Conservation (phyloP, 495 filamentous ascomycete species). For the Bryoglossum gracile region DNA sequence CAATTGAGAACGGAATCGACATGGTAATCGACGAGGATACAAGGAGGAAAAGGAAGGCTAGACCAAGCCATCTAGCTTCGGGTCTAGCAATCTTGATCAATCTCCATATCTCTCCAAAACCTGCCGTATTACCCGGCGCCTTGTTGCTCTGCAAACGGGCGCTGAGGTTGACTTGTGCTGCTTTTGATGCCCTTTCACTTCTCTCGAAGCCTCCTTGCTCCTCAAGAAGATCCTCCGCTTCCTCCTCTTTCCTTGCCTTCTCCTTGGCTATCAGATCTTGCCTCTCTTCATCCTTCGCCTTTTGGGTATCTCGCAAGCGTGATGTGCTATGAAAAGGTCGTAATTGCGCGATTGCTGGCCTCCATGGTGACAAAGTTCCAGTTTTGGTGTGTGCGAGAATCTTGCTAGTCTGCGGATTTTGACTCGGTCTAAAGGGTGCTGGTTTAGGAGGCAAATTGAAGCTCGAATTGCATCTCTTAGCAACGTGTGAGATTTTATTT, state of each 20-base stretch:
- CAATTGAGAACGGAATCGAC: slow-evolving; percentile 92
- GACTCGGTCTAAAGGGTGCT: neutral
- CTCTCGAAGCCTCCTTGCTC: slow-evolving; percentile 17
- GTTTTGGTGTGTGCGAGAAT: slow-evolving; percentile 1
- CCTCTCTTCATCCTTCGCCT: slow-evolving; percentile 13
- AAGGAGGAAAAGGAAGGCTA: slow-evolving; percentile 76
- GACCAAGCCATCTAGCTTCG: slow-evolving; percentile 67
- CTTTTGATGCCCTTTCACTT: slow-evolving; percentile 70
- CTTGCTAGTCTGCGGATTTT: neutral
- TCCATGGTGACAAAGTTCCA: slow-evolving; percentile 19
- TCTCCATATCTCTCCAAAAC: slow-evolving; percentile 73
- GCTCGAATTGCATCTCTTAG: slow-evolving; percentile 11
- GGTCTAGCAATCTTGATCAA: slow-evolving; percentile 83
- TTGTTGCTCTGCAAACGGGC: slow-evolving; percentile 79
- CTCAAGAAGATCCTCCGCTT: slow-evolving; percentile 21
- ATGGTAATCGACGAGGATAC: slow-evolving; percentile 87
- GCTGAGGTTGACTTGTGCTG: slow-evolving; percentile 82
- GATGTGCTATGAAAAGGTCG: slow-evolving; percentile 21
- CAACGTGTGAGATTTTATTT: neutral
- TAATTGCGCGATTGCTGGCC: slow-evolving; percentile 21
- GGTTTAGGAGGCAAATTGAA: slow-evolving; percentile 7
- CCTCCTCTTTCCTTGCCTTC: slow-evolving; percentile 18
- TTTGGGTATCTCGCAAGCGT: slow-evolving; percentile 14
- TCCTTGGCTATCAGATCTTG: slow-evolving; percentile 23
- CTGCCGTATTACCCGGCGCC: slow-evolving; percentile 51